A percentile compares a stretch with the other conserved stretches of the same genome.
phyloP scores from a whole-genome alignment of 208 protist genomes.

The Angomonas deanei region DNA sequence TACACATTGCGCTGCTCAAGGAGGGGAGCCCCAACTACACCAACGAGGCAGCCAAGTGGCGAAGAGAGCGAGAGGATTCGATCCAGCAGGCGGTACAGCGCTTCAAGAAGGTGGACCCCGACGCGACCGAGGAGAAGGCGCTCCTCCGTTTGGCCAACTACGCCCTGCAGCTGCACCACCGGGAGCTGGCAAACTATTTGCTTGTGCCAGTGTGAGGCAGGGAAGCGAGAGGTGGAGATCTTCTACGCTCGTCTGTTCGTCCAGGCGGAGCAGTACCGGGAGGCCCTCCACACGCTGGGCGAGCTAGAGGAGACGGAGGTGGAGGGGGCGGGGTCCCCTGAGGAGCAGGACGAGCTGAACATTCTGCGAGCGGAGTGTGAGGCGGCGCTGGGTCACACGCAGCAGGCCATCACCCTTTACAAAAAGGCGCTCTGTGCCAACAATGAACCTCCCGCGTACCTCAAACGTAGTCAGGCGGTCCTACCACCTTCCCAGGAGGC shows the following conservation, averaged over 20 bases:
- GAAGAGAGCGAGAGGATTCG: conserved; percentile 46
- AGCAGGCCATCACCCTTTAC: conserved; percentile 47
- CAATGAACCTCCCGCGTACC: not conserved
- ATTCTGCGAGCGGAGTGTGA: conserved; percentile 67
- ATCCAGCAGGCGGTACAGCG: conserved; percentile 39
- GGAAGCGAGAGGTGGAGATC: conserved; percentile 28
- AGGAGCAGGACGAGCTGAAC: conserved; percentile 25
- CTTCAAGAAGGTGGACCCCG: not conserved
- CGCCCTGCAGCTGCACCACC: conserved; percentile 58
- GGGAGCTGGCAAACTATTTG: conserved; percentile 69
- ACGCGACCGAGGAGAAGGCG: conserved; percentile 14
- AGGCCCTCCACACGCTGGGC: conserved; percentile 47
- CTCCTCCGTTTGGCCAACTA: conserved; percentile 42
- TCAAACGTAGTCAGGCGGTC: conserved; percentile 1
- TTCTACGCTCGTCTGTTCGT: conserved; percentile 78
- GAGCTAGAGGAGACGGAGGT: conserved; percentile 4
- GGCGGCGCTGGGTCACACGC: conserved; percentile 37
- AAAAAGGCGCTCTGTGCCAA: conserved; percentile 40
- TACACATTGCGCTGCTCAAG: conserved; percentile 39
- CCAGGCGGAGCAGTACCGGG: conserved; percentile 60
- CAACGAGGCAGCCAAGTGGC: conserved; percentile 37
- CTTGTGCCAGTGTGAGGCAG: conserved; percentile 45
- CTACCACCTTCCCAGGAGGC: conserved; percentile 7
- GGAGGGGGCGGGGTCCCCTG: not conserved
- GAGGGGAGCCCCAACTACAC: conserved; percentile 36